Evolutionary conservation across 352 stramenopile species (phyloP).

Genomic region (Pythium pyrilobum): DNA sequence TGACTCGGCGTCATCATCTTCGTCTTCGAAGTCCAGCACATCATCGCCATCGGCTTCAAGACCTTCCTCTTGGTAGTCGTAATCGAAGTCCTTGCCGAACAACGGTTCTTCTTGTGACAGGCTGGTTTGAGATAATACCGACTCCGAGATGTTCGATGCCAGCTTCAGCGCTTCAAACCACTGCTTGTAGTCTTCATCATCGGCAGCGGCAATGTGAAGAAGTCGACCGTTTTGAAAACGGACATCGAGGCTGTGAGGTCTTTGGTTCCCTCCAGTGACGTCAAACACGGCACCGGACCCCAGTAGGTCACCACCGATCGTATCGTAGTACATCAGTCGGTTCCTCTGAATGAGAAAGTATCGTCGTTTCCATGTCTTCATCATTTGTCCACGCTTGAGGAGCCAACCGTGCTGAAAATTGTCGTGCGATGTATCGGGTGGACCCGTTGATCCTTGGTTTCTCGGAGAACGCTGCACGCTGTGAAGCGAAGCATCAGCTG

Average conservation of each 20-base stretch:
- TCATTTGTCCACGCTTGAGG: slow-evolving; percentile 74
- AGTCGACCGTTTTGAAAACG: slow-evolving; percentile 72
- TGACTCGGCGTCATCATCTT: slow-evolving; percentile 18
- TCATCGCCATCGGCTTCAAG: background rate
- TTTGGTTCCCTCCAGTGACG: slow-evolving; percentile 41
- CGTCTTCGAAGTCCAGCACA: background rate
- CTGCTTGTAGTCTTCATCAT: slow-evolving; percentile 41
- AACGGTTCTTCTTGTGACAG: slow-evolving; percentile 12
- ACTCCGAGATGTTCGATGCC: slow-evolving; percentile 61
- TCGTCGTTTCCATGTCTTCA: slow-evolving; percentile 82
- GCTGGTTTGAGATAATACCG: slow-evolving; percentile 44
- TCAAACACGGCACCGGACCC: slow-evolving; percentile 69
- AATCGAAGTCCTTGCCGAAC: slow-evolving; percentile 57
- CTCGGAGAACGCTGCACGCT: background rate
- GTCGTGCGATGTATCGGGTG: background rate
- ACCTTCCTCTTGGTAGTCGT: slow-evolving; percentile 25
- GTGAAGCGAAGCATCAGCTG: slow-evolving; percentile 4
- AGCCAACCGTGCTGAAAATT: slow-evolving; percentile 48
- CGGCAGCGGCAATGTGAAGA: slow-evolving; percentile 55
- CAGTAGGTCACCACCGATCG: slow-evolving; percentile 31
- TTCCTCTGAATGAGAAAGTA: slow-evolving; percentile 72
- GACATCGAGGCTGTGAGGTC: slow-evolving; percentile 59
- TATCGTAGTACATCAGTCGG: slow-evolving; percentile 51
- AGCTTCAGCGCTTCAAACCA: slow-evolving; percentile 49
- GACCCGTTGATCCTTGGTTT: no score